Conservation (phyloP, 1,284 basidiomycete species). For the Fomitopsis palustris region DNA sequence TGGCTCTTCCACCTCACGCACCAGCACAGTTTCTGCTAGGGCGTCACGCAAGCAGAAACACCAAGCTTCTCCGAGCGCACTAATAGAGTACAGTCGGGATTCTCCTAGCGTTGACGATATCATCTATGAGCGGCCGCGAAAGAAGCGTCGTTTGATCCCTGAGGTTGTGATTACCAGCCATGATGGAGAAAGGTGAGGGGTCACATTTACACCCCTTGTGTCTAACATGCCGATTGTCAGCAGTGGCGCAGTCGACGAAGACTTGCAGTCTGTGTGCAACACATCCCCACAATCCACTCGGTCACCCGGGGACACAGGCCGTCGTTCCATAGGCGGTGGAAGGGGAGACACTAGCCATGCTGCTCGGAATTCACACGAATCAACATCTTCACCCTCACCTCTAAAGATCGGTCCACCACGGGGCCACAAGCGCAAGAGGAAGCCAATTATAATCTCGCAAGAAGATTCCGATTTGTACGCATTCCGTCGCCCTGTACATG, state of each 20-base stretch:
- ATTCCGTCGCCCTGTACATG: background rate
- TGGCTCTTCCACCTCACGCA: background rate
- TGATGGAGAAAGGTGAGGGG: background rate
- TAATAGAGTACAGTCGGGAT: background rate
- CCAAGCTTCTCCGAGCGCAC: background rate
- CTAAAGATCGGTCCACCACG: conserved; percentile 19
- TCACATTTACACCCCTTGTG: background rate
- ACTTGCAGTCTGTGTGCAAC: background rate
- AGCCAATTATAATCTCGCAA: background rate
- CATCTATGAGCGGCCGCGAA: background rate
- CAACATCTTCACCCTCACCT: background rate
- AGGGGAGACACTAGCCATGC: background rate
- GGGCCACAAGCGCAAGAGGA: conserved; percentile 10
- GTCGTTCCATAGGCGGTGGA: background rate
- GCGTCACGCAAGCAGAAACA: background rate
- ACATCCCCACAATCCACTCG: background rate
- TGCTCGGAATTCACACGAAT: background rate
- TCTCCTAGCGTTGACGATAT: background rate
- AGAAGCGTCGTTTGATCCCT: background rate
- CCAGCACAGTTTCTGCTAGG: background rate
- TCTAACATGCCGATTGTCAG: background rate
- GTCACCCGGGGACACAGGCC: background rate
- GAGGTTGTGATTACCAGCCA: background rate
- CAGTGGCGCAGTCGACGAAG: background rate
- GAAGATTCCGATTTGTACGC: background rate